Evolutionary conservation across 495 filamentous ascomycete species (phyloP).

Genomic region (Daldinia bambusicola): DNA sequence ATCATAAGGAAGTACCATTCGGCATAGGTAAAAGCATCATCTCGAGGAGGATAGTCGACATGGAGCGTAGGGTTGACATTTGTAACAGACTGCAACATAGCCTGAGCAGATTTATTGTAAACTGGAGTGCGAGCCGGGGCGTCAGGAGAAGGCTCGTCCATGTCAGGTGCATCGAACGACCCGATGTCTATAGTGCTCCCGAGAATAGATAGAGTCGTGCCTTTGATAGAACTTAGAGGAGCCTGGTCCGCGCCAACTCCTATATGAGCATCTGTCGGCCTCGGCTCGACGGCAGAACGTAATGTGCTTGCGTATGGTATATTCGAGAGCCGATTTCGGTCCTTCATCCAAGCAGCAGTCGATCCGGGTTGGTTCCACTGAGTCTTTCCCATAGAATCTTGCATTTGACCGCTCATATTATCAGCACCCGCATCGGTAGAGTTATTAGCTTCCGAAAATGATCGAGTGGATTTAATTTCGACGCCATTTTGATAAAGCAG

Average conservation of each 20-base stretch:
- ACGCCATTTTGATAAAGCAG: constrained; percentile 53
- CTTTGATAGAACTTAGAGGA: constrained; percentile 76
- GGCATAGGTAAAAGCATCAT: constrained; percentile 69
- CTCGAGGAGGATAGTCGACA: constrained; percentile 64
- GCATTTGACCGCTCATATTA: constrained; percentile 43
- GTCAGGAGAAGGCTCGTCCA: constrained; percentile 66
- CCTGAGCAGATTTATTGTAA: constrained; percentile 74
- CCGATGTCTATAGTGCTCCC: constrained; percentile 81
- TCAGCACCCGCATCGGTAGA: constrained; percentile 47
- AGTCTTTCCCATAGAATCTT: constrained; percentile 45
- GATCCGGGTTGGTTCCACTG: constrained; percentile 59
- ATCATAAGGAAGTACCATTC: constrained; percentile 78
- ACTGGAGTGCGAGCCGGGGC: constrained; percentile 55
- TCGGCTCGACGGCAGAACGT: constrained; percentile 47
- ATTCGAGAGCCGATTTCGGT: constrained; percentile 22
- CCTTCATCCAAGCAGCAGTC: constrained; percentile 62
- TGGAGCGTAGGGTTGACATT: constrained; percentile 66
- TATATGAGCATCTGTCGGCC: constrained; percentile 73
- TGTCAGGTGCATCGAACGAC: constrained; percentile 71
- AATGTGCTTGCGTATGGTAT: constrained; percentile 41
- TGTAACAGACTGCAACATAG: constrained; percentile 69
- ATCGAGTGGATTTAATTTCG: constrained; percentile 53
- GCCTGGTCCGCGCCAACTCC: constrained; percentile 74
- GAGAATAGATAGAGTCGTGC: constrained; percentile 75
- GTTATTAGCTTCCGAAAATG: constrained; percentile 39